Conservation (phyloP, 2,329 filamentous ascomycete species). For the Aspergillus brasiliensis region DNA sequence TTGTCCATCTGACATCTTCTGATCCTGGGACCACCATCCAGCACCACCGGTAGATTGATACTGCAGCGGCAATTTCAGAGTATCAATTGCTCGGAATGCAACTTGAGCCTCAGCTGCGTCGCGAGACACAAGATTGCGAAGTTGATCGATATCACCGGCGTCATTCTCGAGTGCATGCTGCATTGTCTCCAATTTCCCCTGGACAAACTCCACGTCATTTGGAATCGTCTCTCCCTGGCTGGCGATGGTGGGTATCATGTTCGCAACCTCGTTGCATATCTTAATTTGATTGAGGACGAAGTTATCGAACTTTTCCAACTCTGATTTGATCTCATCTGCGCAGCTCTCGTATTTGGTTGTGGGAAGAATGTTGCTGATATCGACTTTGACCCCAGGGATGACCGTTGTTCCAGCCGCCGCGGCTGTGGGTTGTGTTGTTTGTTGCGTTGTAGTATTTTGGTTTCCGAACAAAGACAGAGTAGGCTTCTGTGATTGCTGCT, state of each 20-base stretch:
- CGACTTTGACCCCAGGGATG: constrained; percentile 74
- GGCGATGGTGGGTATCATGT: constrained; percentile 66
- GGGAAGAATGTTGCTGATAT: constrained; percentile 74
- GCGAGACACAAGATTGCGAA: constrained; percentile 61
- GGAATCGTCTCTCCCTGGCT: constrained; percentile 66
- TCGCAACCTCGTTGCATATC: constrained; percentile 72
- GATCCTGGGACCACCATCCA: constrained; percentile 46
- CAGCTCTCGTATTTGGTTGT: constrained; percentile 93
- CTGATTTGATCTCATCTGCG: constrained; percentile 74
- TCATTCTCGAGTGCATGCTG: constrained; percentile 66
- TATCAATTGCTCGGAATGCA: constrained; percentile 72
- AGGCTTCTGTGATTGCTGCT: constrained; percentile 53
- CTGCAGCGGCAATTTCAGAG: constrained; percentile 68
- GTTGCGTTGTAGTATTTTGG: constrained; percentile 32
- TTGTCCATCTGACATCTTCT: constrained; percentile 41
- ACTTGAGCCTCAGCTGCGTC: constrained; percentile 72
- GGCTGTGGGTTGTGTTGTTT: constrained; percentile 37
- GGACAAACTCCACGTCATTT: constrained; percentile 66
- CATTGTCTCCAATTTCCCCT: constrained; percentile 63
- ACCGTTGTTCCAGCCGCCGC: constrained; percentile 32
- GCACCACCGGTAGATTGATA: constrained; percentile 55
- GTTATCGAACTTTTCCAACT: constrained; percentile 76
- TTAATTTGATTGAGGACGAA: constrained; percentile 79
- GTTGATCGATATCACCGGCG: constrained; percentile 59
- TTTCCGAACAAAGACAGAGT: constrained; percentile 44